Conservation (phyloP, 1,284 basidiomycete genomes). For the Puccinia horiana region DNA sequence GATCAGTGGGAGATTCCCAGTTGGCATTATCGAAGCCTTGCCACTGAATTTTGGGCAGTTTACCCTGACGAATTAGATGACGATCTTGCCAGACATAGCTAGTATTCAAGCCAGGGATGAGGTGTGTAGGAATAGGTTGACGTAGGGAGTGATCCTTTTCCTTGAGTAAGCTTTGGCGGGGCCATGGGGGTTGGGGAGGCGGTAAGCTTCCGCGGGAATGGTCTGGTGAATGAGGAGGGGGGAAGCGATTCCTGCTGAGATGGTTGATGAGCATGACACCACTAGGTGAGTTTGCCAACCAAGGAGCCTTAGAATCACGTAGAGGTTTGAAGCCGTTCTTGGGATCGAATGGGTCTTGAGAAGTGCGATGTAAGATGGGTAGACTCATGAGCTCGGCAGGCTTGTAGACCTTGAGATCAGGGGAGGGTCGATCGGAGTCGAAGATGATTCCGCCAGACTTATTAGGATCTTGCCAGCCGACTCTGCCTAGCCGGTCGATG, state of each 20-base stretch:
- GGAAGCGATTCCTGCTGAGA: slow-evolving; percentile 33
- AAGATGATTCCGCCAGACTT: neutral
- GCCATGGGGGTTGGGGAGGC: slow-evolving; percentile 7
- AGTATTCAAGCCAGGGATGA: slow-evolving; percentile 10
- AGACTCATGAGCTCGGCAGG: neutral
- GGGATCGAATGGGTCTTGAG: neutral
- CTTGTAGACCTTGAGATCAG: neutral
- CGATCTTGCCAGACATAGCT: slow-evolving; percentile 11
- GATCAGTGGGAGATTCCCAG: slow-evolving; percentile 13
- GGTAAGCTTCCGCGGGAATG: slow-evolving; percentile 12
- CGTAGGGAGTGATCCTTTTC: neutral
- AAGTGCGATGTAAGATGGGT: slow-evolving; percentile 20
- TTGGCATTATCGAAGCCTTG: slow-evolving; percentile 11
- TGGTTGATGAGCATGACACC: neutral
- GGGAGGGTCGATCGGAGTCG: neutral
- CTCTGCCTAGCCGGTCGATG: neutral
- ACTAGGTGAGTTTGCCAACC: neutral
- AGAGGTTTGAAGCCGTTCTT: slow-evolving; percentile 10
- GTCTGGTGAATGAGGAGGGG: slow-evolving; percentile 3
- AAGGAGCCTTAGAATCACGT: slow-evolving; percentile 8
- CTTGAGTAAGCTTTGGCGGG: neutral
- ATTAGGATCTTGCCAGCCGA: neutral
- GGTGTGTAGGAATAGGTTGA: neutral
- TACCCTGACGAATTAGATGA: neutral
- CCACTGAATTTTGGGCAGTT: slow-evolving; percentile 31